A percentile compares a stretch with the other conserved stretches of the same genome.
Evolutionary conservation across 1,139 yeast genomes (phyloP).

Genomic region (Ogataea hybrid): DNA sequence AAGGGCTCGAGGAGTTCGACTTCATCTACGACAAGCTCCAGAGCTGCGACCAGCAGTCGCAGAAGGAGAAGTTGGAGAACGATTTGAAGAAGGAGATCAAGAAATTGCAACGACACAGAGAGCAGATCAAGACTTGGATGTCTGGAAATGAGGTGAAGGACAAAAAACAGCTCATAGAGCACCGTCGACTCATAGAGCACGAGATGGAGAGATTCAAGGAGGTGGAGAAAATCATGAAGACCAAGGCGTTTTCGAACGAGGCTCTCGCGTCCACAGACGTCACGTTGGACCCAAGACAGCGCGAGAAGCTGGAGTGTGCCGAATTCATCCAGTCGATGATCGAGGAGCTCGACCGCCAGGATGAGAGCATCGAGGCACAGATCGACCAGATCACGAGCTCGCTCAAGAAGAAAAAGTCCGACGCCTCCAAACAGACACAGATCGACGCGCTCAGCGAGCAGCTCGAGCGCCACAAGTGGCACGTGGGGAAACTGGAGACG

Average conservation of each 20-base stretch:
- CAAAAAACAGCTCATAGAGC: slow-evolving; percentile 75
- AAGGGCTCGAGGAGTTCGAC: slow-evolving; percentile 89
- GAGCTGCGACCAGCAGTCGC: slow-evolving; percentile 79
- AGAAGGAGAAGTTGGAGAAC: slow-evolving; percentile 89
- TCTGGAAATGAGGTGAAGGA: slow-evolving; percentile 91
- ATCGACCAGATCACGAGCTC: slow-evolving; percentile 57
- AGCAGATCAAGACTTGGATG: slow-evolving; percentile 95
- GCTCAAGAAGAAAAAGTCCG: slow-evolving; percentile 53
- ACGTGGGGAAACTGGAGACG: slow-evolving; percentile 72
- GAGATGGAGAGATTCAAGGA: slow-evolving; percentile 98
- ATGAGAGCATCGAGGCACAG: slow-evolving; percentile 76
- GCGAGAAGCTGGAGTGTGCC: slow-evolving; percentile 73
- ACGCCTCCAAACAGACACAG: slow-evolving; percentile 47
- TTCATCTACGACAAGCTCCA: slow-evolving; percentile 83
- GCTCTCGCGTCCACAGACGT: slow-evolving; percentile 85
- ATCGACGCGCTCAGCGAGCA: slow-evolving; percentile 62
- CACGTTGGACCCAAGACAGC: slow-evolving; percentile 73
- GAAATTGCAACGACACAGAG: slow-evolving; percentile 89
- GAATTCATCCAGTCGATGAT: slow-evolving; percentile 70
- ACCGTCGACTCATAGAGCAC: slow-evolving; percentile 78
- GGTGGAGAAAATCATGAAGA: slow-evolving; percentile 90
- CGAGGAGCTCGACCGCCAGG: slow-evolving; percentile 82
- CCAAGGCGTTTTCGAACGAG: slow-evolving; percentile 93
- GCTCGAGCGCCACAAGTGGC: slow-evolving; percentile 77
- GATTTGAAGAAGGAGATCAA: slow-evolving; percentile 96